Base-by-base conservation (phyloP, 345 rosid species). In the Populus nigra region DNA sequence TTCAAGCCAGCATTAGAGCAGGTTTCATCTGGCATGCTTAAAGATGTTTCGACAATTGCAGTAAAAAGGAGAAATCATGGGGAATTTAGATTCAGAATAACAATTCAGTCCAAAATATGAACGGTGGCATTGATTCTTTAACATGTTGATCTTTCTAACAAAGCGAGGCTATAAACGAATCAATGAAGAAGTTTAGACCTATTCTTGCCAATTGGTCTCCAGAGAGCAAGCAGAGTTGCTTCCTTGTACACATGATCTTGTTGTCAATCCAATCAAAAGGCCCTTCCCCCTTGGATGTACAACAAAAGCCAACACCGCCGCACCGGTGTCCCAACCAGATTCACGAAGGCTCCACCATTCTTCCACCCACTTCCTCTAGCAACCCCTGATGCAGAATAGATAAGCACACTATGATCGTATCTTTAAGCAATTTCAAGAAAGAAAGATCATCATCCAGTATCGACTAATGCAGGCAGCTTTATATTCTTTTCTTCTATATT, bases 311-410 rank as follows among this genome's bases (percentile, higher is more conserved):
- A 86, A 63, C 8, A 85, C 61, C 0, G 69, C 67, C 11, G 75
- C 83, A 59, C 20, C 1, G 84, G 88, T 65, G 79, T 61, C 31
- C 88, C 91, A 4, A 80, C 45, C 1, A 86, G 55, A 63, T 84
- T 86, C 17, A 77, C 81, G 35, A 59, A 61, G 8, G 88, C 88
- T 22, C 89, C 89, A 1, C 78, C 62, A 13, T 79, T 79, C 69
- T 82, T 88, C 91, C 87, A 78, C 50, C 87, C 88, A 71, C 91
- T 73, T 74, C 89, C 89, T 59, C 91, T 82, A 2, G 78, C 81
- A 47, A 61, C 76, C 33, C 33, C 33, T 31, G 33, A 31, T 31
- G 4, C 33, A 31, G 33, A 31, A 31, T 31, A 31, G 4, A 31
- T 31, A 31, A 31, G 33, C 33, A 31, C 33, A 20, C 90, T 47